These are phyloP conservation scores for Letharia lupina DNA, from an alignment of 495 filamentous ascomycete genomes.

Conservation along the genomic window DNA sequence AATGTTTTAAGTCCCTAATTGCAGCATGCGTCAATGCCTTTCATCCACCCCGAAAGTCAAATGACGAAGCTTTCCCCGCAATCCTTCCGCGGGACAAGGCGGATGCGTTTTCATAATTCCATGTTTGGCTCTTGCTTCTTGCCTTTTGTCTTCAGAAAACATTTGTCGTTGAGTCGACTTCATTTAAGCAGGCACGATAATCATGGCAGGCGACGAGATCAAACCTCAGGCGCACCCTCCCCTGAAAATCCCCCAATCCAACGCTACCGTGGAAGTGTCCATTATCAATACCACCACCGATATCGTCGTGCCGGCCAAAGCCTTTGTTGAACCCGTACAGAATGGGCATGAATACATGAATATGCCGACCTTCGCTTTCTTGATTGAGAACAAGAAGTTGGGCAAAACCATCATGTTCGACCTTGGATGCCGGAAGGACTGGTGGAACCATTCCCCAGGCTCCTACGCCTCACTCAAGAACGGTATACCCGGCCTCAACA, in stretches of 20 bases:
- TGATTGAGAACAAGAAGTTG: conserved; percentile 29
- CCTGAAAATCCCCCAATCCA: conserved; percentile 20
- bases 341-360: conserved; percentile 32
- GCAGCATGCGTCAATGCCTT: not conserved
- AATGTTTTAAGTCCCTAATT: not conserved
- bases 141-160: not conserved
- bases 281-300: conserved; percentile 33
- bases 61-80: not conserved
- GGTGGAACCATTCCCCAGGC: conserved; percentile 27
- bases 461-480: conserved; percentile 15
- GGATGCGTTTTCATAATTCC: not conserved
- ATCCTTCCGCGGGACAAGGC: not conserved
- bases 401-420: conserved; percentile 30
- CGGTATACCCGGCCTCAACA: conserved; percentile 21
- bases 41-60: not conserved
- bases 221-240: conserved; percentile 17
- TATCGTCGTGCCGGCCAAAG: conserved; percentile 27
- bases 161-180: not conserved
- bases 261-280: conserved; percentile 30
- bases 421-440: conserved; percentile 29
- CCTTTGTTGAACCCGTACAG: conserved; percentile 32
- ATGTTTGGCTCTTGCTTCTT: not conserved
- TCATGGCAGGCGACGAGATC: conserved; percentile 22
- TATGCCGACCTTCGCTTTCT: conserved; percentile 32
- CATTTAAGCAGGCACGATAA: not conserved